Evolutionary conservation across 768 basidiomycete genomes (phyloP).

Genomic region (Termitomyces sp.): DNA sequence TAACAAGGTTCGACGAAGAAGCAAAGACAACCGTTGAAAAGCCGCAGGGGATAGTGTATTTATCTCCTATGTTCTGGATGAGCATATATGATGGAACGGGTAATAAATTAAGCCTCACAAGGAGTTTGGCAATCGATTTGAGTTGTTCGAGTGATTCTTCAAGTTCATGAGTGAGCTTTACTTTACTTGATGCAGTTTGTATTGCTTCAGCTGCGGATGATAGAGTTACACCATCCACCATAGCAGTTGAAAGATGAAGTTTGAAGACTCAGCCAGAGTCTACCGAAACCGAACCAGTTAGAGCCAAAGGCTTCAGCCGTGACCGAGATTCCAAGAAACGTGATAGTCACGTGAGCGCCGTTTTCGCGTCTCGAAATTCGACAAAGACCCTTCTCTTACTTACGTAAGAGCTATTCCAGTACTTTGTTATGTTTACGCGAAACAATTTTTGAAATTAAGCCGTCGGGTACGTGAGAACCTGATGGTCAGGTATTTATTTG

Average conservation of each 20-base stretch:
- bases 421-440: not conserved
- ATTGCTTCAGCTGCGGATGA: conserved; percentile 25
- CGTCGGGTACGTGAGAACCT: not conserved
- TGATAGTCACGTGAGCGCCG: not conserved
- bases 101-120: conserved; percentile 30
- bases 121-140: conserved; percentile 34
- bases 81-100: not conserved
- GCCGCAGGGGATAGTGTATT: conserved; percentile 29
- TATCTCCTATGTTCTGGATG: conserved; percentile 28
- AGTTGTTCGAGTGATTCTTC: conserved; percentile 33
- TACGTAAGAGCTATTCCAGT: not conserved
- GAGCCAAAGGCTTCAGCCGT: too few relatives aligned
- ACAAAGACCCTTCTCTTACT: too few relatives aligned
- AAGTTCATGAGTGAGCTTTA: conserved; percentile 21
- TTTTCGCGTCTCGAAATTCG: not conserved
- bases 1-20: conserved; percentile 37
- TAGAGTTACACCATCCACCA: conserved; percentile 18
- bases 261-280: not conserved
- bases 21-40: conserved; percentile 29
- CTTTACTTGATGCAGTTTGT: conserved; percentile 21
- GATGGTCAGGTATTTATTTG: not conserved
- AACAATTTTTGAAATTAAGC: not conserved
- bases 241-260: not conserved
- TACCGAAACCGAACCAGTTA: too few relatives aligned
- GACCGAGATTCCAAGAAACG: not conserved